Percentiles rank a stretch among this genome's conserved stretches.
Evolutionary conservation across 306 rosid genomes (phyloP).

Genomic region (Prunus padus): DNA sequence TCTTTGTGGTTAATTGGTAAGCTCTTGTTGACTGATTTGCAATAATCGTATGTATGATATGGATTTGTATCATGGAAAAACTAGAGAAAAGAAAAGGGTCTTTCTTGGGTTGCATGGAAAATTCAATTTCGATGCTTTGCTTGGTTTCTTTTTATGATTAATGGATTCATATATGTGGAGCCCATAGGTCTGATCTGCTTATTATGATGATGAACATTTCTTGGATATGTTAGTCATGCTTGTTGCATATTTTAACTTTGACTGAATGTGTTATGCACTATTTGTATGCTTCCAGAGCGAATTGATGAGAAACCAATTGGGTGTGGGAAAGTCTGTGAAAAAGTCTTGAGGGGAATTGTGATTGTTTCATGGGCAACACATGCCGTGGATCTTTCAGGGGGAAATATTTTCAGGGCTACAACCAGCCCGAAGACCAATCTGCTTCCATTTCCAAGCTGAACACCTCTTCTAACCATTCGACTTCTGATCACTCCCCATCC

Average conservation of each 20-base stretch:
- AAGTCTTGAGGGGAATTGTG: conserved; percentile 28
- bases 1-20: conserved; percentile 8
- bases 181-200: conserved; percentile 23
- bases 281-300: conserved; percentile 16
- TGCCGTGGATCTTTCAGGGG: conserved; percentile 95
- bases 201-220: not conserved
- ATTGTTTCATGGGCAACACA: conserved; percentile 95
- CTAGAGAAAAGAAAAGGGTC: not conserved
- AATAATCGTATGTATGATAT: conserved; percentile 1
- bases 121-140: not conserved
- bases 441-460: conserved; percentile 45
- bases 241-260: not conserved
- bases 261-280: conserved; percentile 3
- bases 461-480: conserved; percentile 49
- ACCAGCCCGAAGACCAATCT: conserved; percentile 56
- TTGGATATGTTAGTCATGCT: not conserved
- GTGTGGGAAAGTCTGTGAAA: conserved; percentile 42
- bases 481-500: conserved; percentile 46
- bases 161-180: not conserved
- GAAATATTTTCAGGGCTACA: conserved; percentile 61
- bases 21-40: not conserved
- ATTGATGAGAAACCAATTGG: conserved; percentile 48
- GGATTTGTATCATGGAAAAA: not conserved
- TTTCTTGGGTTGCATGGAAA: not conserved
- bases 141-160: not conserved